Evolutionary conservation across 2,329 filamentous ascomycete genomes (phyloP), one percentile per base, ranked within the genome.

Genomic region (Diaporthe vexans): DNA sequence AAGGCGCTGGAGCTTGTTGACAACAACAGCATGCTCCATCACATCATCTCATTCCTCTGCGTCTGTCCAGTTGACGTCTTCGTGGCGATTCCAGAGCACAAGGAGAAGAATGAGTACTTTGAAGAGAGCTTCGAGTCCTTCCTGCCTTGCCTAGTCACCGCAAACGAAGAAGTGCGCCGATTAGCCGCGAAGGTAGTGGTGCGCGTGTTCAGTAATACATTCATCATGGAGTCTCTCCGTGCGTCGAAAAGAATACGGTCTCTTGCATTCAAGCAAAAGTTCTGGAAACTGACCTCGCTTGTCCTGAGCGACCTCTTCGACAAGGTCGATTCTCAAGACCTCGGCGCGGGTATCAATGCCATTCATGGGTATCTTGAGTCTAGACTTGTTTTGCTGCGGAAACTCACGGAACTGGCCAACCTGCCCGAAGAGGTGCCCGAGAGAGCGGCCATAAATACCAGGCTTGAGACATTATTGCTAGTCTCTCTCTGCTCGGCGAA

Each of bases 401-500:
- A 86, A 83, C 54, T 86, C 85, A 26, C 84, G 88, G 90, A 91
- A 75, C 80, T 92, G 48, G 86, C 86, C 17, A 86, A 89, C 58
- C 80, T 91, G 11, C 83, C 88, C 1, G 86, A 87, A 57, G 90
- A 91, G 57, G 84, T 90, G 26, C 82, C 87, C 1, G 89, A 93
- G 77, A 85, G 90, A 43, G 85, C 85, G 33, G 83, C 84, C 21
- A 86, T 89, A 19, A 87, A 86, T 6, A 87, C 86, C 9, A 90
- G 88, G 77, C 84, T 91, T 6, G 92, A 94, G 81, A 92, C 90
- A 0, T 85, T 90, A 1, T 86, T 93, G 54, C 82, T 94, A 7
- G 87, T 92, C 13, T 89, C 90, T 1, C 85, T 93, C 10, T 93
- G 91, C 79, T 93, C 91, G 21, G 86, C 90, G 9, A 90, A 92